A percentile compares a stretch with the other conserved stretches of the same genome.
Evolutionary conservation across 495 filamentous ascomycete species (phyloP).

Genomic region (Geoglossum glabrum): DNA sequence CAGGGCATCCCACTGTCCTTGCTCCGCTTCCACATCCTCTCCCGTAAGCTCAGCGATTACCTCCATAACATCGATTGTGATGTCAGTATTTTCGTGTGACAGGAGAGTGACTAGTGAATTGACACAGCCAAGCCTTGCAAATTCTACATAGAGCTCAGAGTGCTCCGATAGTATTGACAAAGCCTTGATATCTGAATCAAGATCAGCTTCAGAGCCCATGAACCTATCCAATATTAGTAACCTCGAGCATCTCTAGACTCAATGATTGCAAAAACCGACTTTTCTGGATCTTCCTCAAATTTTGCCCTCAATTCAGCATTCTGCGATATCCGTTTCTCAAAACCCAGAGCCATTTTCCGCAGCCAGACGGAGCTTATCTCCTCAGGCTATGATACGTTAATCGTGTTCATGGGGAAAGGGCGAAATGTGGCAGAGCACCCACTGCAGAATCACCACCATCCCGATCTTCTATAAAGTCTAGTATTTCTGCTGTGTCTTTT

Average conservation of each 20-base stretch:
- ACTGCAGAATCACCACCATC: constrained; percentile 33
- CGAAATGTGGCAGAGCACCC: constrained; percentile 7
- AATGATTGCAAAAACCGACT: constrained; percentile 33
- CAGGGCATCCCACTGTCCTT: constrained; percentile 62
- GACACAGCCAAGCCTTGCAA: constrained; percentile 59
- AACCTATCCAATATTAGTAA: constrained; percentile 25
- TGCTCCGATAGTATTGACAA: constrained; percentile 78
- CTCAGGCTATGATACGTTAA: constrained; percentile 29
- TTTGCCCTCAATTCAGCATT: constrained; percentile 87
- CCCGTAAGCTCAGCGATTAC: constrained; percentile 86
- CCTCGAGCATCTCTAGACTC: neutral
- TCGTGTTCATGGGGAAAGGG: neutral
- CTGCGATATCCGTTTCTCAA: constrained; percentile 78
- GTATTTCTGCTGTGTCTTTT: constrained; percentile 56
- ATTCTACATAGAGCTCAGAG: constrained; percentile 65
- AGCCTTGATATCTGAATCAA: constrained; percentile 78
- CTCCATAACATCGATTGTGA: constrained; percentile 80
- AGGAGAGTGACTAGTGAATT: constrained; percentile 59
- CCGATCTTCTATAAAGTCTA: constrained; percentile 68
- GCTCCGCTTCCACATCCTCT: constrained; percentile 73
- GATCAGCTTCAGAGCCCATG: constrained; percentile 71
- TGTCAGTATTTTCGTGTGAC: constrained; percentile 92
- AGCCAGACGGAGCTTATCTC: constrained; percentile 75
- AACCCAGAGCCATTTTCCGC: constrained; percentile 57
- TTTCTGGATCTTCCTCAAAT: constrained; percentile 64